These are phyloP conservation scores for Talaromyces proteolyticus DNA, from an alignment of 495 filamentous ascomycete genomes.

Conservation along the genomic window DNA sequence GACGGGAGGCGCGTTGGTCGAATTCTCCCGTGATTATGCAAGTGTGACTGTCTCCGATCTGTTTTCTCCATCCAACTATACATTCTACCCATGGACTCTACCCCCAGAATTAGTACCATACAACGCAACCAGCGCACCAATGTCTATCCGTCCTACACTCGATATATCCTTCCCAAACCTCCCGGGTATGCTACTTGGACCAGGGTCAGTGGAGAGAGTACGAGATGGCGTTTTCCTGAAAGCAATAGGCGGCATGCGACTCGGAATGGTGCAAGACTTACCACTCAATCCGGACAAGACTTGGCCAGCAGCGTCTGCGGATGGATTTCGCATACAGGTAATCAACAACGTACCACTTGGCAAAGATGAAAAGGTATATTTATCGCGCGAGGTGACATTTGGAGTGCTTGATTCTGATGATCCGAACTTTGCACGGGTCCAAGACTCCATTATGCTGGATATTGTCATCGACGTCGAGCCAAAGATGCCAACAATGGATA, in stretches of 20 bases:
- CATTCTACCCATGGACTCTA: slow-evolving; percentile 89
- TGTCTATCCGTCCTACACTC: slow-evolving; percentile 56
- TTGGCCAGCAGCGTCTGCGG: slow-evolving; percentile 18
- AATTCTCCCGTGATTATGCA: slow-evolving; percentile 44
- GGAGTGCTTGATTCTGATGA: slow-evolving; percentile 66
- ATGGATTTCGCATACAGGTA: slow-evolving; percentile 62
- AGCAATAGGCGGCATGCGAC: slow-evolving; percentile 67
- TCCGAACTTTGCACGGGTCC: slow-evolving; percentile 73
- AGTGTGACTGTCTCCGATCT: slow-evolving; percentile 52
- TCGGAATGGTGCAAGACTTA: slow-evolving; percentile 73
- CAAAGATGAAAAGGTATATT: slow-evolving; percentile 82
- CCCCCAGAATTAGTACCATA: slow-evolving; percentile 65
- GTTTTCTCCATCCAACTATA: slow-evolving; percentile 68
- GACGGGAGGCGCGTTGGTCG: slow-evolving; percentile 47
- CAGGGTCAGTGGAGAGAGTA: slow-evolving; percentile 51
- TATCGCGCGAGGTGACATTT: slow-evolving; percentile 69
- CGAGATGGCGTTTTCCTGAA: slow-evolving; percentile 75
- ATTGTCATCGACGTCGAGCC: slow-evolving; percentile 56
- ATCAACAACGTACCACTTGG: slow-evolving; percentile 78
- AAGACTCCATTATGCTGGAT: slow-evolving; percentile 67
- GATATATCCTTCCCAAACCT: slow-evolving; percentile 77
- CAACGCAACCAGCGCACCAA: slow-evolving; percentile 64
- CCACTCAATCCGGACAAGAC: slow-evolving; percentile 11
- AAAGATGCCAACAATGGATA: slow-evolving; percentile 29
- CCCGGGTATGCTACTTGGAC: slow-evolving; percentile 48